phyloP scores from a whole-genome alignment of 2,329 filamentous ascomycete genomes.

The Nemania bipapillata region DNA sequence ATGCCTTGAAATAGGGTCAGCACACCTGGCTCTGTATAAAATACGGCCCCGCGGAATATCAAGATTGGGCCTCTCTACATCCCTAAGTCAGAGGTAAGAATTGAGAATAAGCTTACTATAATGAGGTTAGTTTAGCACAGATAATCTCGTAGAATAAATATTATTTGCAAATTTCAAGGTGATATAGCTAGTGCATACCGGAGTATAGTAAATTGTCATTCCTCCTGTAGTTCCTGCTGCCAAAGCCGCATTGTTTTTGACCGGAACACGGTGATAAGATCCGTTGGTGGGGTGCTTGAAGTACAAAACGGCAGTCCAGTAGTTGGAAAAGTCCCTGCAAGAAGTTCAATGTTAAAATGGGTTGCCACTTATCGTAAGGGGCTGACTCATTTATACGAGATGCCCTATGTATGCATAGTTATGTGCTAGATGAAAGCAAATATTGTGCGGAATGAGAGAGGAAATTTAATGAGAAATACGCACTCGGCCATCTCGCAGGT shows the following conservation, averaged over 20 bases:
- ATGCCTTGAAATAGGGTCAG: slow-evolving; percentile 30
- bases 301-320: slow-evolving; percentile 52
- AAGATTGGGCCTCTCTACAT: not conserved
- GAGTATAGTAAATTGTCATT: slow-evolving; percentile 51
- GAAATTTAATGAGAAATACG: not conserved
- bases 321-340: slow-evolving; percentile 47
- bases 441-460: not conserved
- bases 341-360: slow-evolving; percentile 34
- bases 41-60: not conserved
- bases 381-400: not conserved
- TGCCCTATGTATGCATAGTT: not conserved
- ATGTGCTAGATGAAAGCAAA: not conserved
- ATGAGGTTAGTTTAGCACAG: slow-evolving; percentile 4
- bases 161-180: not conserved
- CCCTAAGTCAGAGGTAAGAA: not conserved
- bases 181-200: slow-evolving; percentile 11
- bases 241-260: slow-evolving; percentile 47
- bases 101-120: slow-evolving; percentile 13
- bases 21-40: not conserved
- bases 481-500: slow-evolving; percentile 47
- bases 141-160: not conserved
- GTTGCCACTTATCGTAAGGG: not conserved
- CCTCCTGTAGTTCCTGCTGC: slow-evolving; percentile 46
- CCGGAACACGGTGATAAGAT: slow-evolving; percentile 50
- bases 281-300: slow-evolving; percentile 51